Evolutionary conservation across 352 stramenopile species (phyloP).

Genomic region (Saprolegnia parasitica): DNA sequence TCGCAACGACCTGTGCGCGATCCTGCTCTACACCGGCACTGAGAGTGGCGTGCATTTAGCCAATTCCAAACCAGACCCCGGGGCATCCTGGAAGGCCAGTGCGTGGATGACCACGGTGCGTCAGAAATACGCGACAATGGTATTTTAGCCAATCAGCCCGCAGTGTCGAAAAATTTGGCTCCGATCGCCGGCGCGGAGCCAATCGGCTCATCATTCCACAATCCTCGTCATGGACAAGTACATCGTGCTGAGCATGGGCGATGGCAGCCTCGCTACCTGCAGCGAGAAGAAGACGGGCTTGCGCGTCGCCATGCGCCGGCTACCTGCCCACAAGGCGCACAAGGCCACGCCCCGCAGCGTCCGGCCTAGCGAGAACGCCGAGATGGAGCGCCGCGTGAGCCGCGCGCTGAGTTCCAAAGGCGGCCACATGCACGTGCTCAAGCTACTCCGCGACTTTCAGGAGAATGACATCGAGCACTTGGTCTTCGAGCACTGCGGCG

Average conservation of each 20-base stretch:
- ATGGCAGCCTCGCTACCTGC: not conserved
- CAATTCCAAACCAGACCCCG: not conserved
- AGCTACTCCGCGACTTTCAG: slow-evolving; percentile 21
- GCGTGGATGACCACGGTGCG: not conserved
- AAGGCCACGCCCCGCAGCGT: not conserved
- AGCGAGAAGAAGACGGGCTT: not conserved
- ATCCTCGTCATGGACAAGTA: slow-evolving; percentile 13
- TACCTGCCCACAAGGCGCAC: not conserved
- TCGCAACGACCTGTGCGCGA: no score
- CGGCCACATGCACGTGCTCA: slow-evolving; percentile 18
- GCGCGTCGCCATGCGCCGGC: not conserved
- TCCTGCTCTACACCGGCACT: no score
- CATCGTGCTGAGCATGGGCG: not conserved
- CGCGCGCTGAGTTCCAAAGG: not conserved
- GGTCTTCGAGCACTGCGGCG: slow-evolving; percentile 19
- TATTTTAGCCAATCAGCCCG: no score
- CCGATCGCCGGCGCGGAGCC: not conserved
- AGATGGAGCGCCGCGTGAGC: slow-evolving; percentile 13
- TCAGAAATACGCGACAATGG: not conserved
- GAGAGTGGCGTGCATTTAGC: not conserved
- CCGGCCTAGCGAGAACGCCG: slow-evolving; percentile 4
- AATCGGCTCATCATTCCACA: not conserved
- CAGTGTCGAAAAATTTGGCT: not conserved
- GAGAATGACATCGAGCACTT: slow-evolving; percentile 25
- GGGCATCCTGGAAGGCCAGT: not conserved